A percentile compares a stretch with the other conserved stretches of the same genome.
phyloP scores from a whole-genome alignment of 345 rosid genomes.

The Hevea brasiliensis region DNA sequence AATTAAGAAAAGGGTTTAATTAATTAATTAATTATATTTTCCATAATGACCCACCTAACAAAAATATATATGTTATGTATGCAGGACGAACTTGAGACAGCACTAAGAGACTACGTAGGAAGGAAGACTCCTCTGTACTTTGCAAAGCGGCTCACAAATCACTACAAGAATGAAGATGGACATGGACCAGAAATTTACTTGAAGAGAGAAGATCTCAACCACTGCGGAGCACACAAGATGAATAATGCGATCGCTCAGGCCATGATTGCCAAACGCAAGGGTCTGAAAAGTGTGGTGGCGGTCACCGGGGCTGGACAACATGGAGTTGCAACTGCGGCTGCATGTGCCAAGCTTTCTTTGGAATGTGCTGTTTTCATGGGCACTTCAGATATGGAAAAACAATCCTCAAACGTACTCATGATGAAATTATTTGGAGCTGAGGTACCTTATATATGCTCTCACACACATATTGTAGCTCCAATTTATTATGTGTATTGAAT shows the following conservation, averaged over 20 bases:
- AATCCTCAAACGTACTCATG: conserved; percentile 54
- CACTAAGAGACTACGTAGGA: conserved; percentile 76
- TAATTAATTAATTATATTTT: no score
- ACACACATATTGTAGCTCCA: no score
- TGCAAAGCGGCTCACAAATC: conserved; percentile 60
- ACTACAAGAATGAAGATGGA: conserved; percentile 57
- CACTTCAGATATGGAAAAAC: conserved; percentile 57
- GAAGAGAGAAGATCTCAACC: conserved; percentile 86
- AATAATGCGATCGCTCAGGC: conserved; percentile 90
- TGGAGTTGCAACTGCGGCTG: conserved; percentile 88
- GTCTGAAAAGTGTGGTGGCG: conserved; percentile 47
- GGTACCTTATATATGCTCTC: conserved; percentile 45
- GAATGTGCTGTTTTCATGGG: conserved; percentile 79
- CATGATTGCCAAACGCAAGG: conserved; percentile 78
- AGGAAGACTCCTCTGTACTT: conserved; percentile 83
- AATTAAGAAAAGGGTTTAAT: no score
- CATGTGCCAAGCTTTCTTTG: conserved; percentile 66
- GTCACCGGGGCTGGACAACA: conserved; percentile 95
- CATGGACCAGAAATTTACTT: conserved; percentile 74
- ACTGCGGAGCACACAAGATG: conserved; percentile 75
- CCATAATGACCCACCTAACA: no score
- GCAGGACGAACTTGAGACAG: conserved; percentile 60
- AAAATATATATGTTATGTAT: not conserved
- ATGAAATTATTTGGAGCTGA: conserved; percentile 71
- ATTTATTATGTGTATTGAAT: no score